Evolutionary conservation across 805 yeast genomes (phyloP), one percentile per base, ranked within the genome.

Genomic region (Barnettozyma wickerhamii): DNA sequence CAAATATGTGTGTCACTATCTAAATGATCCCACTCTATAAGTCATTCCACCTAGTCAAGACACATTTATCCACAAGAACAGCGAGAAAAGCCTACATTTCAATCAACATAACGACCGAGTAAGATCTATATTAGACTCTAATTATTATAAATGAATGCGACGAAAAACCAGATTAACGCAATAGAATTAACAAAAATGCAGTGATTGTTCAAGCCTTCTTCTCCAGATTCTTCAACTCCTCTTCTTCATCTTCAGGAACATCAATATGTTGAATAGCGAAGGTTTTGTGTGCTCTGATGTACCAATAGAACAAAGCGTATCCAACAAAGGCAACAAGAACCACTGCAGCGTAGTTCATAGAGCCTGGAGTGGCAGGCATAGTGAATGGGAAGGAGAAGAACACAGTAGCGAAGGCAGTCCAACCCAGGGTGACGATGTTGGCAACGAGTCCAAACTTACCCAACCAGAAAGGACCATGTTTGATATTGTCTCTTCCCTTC

Each of bases 301-400:
- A 63, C 86, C 86, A 80, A 53, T 78, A 79, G 4, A 68, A 39
- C 2, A 75, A 46, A 23, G 73, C 58, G 53, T 69, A 75, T 2
- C 62, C 12, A 10, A 65, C 49, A 49, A 64, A 71, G 10, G 75
- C 76, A 20, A 63, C 74, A 43, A 73, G 62, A 12, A 75, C 83
- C 12, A 71, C 83, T 24, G 74, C 62, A n/a, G 77, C 79, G 49
- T 82, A 82, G 56, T 82, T 82, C 88, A 82, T 82, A 46, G 71
- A 71, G 27, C 73, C 72, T 17, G 67, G 68, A 4, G 70, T 64
- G 4, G 71, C 87, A 1, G 88, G 89, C 72, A 75, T 66, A 13
- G 63, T 65, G 14, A 76, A 63, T 20, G 89, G 88, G 66, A 81
- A 75, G 33, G 78, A 75, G 63, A 73, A 81, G 59, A 81, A 77